Base-by-base conservation (phyloP, 768 basidiomycete species). In the Paxillus ammoniavirescens region DNA sequence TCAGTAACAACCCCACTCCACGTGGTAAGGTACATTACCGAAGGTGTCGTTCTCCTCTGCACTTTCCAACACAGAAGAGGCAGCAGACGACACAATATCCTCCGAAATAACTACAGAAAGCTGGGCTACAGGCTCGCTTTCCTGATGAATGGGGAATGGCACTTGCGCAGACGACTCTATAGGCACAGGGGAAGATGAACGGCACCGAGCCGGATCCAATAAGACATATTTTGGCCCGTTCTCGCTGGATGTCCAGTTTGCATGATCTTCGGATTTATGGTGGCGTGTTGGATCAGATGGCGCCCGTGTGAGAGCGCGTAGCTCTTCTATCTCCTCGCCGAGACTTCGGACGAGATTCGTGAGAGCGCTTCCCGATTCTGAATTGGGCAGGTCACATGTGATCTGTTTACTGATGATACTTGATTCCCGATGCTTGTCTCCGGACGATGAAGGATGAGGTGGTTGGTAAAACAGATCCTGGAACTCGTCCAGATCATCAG, bases 401-500 rank as follows among this genome's bases (percentile, higher is more conserved):
- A 74, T 58, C 56, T 52, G 66, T 37, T 37, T 61, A 53, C 41
- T 26, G 46, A 23, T n/a, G 42, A 35, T 15, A 17, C 17, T 31
- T 4, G 36, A 18, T 12, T 61, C 62, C 23, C 21, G 47, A 23
- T 38, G n/a, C 31, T 41, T 54, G 36, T 42, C 47, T 12, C 43
- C 30, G 6, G 41, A 30, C 18, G 33, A 52, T 12, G 38, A 42
- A 15, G 40, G 0, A 21, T 50, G 26, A 10, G 30, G 53, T 3
- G 86, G 86, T 40, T 73, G 75, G 65, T 86, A 90, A 68, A 91
- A 91, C 8, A 91, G 73, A 61, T 90, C 86, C 36, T 80, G 81
- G 73, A 87, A 91, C 10, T 80, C 76, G n/a, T 88, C 86, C 7
- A 90, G 73, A 57, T 90, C 87, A 52, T 86, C 84, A 0, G 79